Conservation (phyloP, 148 eudicot genomes). For the Polygonum aviculare region DNA sequence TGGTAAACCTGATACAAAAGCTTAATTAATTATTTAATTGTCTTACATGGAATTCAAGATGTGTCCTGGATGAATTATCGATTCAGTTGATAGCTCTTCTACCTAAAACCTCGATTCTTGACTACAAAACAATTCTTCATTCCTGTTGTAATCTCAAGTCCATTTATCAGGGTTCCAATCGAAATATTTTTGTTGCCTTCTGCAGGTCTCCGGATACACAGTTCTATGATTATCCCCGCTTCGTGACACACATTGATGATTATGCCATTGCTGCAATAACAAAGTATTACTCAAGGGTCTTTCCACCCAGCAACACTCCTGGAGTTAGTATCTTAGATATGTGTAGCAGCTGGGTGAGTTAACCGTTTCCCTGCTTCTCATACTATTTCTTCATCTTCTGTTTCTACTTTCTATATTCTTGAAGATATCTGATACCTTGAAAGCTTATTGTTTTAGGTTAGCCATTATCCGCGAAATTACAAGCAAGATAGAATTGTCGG, state of each 20-base stretch:
- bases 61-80: neutral
- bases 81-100: neutral
- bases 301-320: slow-evolving; percentile 77
- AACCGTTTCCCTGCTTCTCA: neutral
- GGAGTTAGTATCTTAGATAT: slow-evolving; percentile 84
- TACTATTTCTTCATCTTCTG: neutral
- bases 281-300: slow-evolving; percentile 70
- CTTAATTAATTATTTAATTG: too few relatives aligned
- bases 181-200: neutral
- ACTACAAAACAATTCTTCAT: neutral
- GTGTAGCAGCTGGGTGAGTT: slow-evolving; percentile 98
- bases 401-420: slow-evolving; percentile 10
- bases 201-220: slow-evolving; percentile 65
- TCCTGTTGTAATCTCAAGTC: neutral
- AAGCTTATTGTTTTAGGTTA: slow-evolving; percentile 45
- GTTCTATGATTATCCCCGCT: slow-evolving; percentile 92
- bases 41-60: slow-evolving; percentile 3
- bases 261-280: slow-evolving; percentile 94
- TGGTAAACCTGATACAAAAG: neutral
- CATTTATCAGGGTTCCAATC: neutral
- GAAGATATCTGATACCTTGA: neutral
- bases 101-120: neutral
- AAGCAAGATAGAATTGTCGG: slow-evolving; percentile 81
- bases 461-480: slow-evolving; percentile 90
- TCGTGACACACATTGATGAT: slow-evolving; percentile 97